Conservation (phyloP, 805 yeast genomes). For the Candida sonorensis region DNA sequence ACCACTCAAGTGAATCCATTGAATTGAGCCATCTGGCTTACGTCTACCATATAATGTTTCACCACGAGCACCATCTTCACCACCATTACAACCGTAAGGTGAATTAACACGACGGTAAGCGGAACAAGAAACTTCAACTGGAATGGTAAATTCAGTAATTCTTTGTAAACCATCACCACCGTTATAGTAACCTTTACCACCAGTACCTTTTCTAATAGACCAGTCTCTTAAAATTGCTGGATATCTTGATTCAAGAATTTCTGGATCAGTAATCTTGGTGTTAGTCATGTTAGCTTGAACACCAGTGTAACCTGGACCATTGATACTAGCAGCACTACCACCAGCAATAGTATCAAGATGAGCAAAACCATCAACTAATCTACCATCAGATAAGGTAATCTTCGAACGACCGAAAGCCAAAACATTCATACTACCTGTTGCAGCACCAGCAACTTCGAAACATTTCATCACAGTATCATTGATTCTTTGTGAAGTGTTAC, state of each 20-base stretch:
- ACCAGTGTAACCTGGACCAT: conserved; percentile 38
- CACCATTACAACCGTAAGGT: conserved; percentile 52
- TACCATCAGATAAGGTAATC: conserved; percentile 37
- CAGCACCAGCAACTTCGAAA: conserved; percentile 76
- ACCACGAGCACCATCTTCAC: conserved; percentile 45
- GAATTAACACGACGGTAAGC: conserved; percentile 48
- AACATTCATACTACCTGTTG: conserved; percentile 88
- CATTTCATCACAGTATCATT: conserved; percentile 80
- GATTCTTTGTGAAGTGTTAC: conserved; percentile 80
- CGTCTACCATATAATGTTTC: conserved; percentile 29
- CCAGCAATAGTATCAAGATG: conserved; percentile 51
- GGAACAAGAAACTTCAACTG: conserved; percentile 36
- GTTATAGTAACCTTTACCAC: conserved; percentile 41
- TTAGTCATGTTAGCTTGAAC: conserved; percentile 37
- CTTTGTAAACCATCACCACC: conserved; percentile 50
- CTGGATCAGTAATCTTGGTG: conserved; percentile 44
- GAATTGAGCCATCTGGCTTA: conserved; percentile 19
- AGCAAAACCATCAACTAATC: conserved; percentile 39
- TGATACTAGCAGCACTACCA: conserved; percentile 46
- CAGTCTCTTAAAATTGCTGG: conserved; percentile 43
- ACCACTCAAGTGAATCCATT: conserved; percentile 28
- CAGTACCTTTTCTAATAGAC: conserved; percentile 37
- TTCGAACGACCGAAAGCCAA: conserved; percentile 63
- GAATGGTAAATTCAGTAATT: conserved; percentile 38
- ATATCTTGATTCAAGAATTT: conserved; percentile 44